Base-by-base conservation (phyloP, 257 asterid genomes). In the Verbena officinalis region DNA sequence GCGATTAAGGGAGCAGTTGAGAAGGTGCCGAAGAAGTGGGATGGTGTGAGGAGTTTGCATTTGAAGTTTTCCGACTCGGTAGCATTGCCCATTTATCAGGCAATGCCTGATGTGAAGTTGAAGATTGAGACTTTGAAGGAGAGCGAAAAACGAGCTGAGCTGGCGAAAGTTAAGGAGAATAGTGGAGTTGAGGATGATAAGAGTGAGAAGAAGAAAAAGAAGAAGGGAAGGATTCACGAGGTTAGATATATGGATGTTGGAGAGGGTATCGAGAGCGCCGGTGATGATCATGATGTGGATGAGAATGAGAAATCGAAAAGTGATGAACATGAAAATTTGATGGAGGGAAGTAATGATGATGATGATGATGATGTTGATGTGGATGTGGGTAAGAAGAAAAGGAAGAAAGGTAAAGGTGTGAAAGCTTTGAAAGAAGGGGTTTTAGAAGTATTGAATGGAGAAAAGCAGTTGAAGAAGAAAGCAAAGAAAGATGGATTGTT, bases 11-110 rank as follows among this genome's bases (percentile, higher is more conserved):
- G 89, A 1, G 88, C 77, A 2, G 83, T 80, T 6, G 75, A 77
- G 64, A 61, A 56, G 77, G 87, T 90, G 53, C 89, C 90, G 0
- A 87, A 78, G 70, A 81, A 81, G 61, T 90, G 99, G 99, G 87
- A 72, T 71, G 99, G 92, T 62, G 77, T 90, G 51, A 90, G 99
- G 88, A 87, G 96, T 77, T 61, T 90, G 82, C 90, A 85, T 50
- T 80, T 93, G 87, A 90, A 86, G 69, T 79, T 90, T 14, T 71
- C 63, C 0, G 95, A 83, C 68, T 90, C 99, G 0, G 58, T 88
- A 19, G 94, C 96, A 0, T 71, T 93, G 86, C 96, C 99, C 1
- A 6, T 90, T 62, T 93, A 90, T 49, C 96, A 90, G 78, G 89
- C 89, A 0, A 49, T 93, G 86, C 99, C 96, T 1, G 95, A 93